A percentile compares a stretch with the other conserved stretches of the same genome.
These are phyloP conservation scores for Lactuca saligna DNA, from an alignment of 129 eudicot genomes.

Conservation along the genomic window DNA sequence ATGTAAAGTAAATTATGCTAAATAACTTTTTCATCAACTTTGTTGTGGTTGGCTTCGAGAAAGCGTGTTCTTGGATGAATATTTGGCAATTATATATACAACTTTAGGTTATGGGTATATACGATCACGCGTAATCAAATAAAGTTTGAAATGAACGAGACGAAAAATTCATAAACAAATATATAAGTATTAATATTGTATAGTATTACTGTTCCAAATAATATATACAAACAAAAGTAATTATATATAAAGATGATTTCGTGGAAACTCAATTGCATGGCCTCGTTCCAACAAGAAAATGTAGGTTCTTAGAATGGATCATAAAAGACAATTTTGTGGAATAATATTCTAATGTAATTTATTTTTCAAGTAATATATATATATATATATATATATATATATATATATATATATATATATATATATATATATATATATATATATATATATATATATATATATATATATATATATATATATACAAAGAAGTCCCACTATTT, in stretches of 20 bases:
- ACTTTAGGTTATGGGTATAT: constrained; percentile 6
- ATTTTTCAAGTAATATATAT: neutral
- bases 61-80: constrained; percentile 40
- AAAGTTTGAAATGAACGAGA: constrained; percentile 2
- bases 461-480: too few species aligned
- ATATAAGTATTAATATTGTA: neutral
- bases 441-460: too few species aligned
- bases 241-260: constrained; percentile 14
- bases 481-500: too few species aligned
- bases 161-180: neutral
- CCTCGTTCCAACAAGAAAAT: constrained; percentile 16
- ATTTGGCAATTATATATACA: constrained; percentile 10
- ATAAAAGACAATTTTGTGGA: constrained; percentile 27
- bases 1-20: neutral
- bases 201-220: neutral
- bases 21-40: constrained; percentile 1
- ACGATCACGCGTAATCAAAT: constrained; percentile 22
- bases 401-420: too few species aligned
- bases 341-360: constrained; percentile 4
- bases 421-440: too few species aligned
- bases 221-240: neutral
- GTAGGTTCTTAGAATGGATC: constrained; percentile 29
- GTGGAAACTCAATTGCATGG: constrained; percentile 36
- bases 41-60: constrained; percentile 13
- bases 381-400: too few species aligned